Conservation (phyloP, 2,329 filamentous ascomycete genomes). For the Elsinoe perseae region DNA sequence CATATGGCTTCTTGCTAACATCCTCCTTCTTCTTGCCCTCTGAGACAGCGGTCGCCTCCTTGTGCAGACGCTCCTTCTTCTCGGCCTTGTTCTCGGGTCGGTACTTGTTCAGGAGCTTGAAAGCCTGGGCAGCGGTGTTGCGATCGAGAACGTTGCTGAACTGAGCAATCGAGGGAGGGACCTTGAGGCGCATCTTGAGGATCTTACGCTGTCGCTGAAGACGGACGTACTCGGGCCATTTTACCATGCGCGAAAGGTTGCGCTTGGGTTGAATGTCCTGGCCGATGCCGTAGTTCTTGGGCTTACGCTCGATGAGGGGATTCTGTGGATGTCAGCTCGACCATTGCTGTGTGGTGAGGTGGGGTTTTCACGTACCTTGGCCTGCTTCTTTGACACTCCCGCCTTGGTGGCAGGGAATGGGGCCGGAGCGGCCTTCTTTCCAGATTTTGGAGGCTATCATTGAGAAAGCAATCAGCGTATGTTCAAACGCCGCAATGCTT, state of each 20-base stretch:
- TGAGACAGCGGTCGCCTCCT: slow-evolving; percentile 95
- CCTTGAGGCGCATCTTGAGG: slow-evolving; percentile 96
- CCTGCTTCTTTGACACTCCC: slow-evolving; percentile 76
- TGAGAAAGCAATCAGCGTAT: slow-evolving; percentile 97
- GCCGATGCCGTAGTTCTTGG: slow-evolving; percentile 96
- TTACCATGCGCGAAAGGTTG: slow-evolving; percentile 96
- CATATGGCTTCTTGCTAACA: slow-evolving; percentile 99
- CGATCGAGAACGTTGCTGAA: slow-evolving; percentile 96
- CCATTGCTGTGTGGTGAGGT: neutral
- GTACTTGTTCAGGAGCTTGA: slow-evolving; percentile 99
- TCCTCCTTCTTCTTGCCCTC: slow-evolving; percentile 99
- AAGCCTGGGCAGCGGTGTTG: slow-evolving; percentile 91
- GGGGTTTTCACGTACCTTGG: slow-evolving; percentile 65
- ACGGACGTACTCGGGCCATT: slow-evolving; percentile 99
- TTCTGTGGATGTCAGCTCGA: slow-evolving; percentile 53
- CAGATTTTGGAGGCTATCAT: slow-evolving; percentile 98
- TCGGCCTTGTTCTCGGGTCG: slow-evolving; percentile 96
- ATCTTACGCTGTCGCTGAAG: slow-evolving; percentile 95
- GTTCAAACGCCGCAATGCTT: slow-evolving; percentile 74
- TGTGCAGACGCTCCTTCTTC: slow-evolving; percentile 99
- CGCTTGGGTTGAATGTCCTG: slow-evolving; percentile 96
- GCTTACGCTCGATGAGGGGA: slow-evolving; percentile 97
- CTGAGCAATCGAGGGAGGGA: slow-evolving; percentile 92
- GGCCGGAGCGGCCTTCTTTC: slow-evolving; percentile 97
- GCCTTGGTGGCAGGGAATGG: slow-evolving; percentile 94